A percentile compares a stretch with the other conserved stretches of the same genome.
These are phyloP conservation scores for Neonectria punicea DNA, from an alignment of 2,329 filamentous ascomycete species.

Conservation along the genomic window DNA sequence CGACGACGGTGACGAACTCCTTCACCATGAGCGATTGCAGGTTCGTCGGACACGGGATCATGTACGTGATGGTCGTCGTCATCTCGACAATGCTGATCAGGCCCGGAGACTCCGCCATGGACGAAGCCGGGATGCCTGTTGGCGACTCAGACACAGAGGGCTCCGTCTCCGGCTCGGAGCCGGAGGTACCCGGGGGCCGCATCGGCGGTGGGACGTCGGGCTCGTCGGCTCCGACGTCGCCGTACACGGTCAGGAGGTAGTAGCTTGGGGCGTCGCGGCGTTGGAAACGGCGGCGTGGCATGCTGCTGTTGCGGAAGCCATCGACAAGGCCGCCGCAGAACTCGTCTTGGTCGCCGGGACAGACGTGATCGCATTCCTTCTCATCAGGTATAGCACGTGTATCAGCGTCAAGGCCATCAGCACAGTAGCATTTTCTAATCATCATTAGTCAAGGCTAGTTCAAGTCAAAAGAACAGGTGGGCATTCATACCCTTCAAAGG, in stretches of 20 bases:
- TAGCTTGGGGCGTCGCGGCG: conserved; percentile 45
- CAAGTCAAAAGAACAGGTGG: neutral
- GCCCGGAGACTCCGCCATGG: neutral
- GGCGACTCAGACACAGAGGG: neutral
- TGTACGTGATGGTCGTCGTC: conserved; percentile 39
- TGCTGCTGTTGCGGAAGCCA: conserved; percentile 11
- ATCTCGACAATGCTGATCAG: conserved; percentile 3
- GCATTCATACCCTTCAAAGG: conserved; percentile 44
- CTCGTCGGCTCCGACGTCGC: conserved; percentile 44
- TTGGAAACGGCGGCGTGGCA: conserved; percentile 23
- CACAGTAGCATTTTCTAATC: conserved; percentile 57
- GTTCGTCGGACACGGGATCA: conserved; percentile 46
- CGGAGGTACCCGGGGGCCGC: conserved; percentile 28
- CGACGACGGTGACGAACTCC: conserved; percentile 48
- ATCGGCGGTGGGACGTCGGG: conserved; percentile 49
- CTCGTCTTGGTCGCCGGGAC: conserved; percentile 53
- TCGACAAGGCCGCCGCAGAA: conserved; percentile 55
- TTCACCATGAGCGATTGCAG: conserved; percentile 45
- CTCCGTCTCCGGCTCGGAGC: neutral
- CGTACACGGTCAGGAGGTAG: conserved; percentile 58
- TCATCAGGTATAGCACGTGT: conserved; percentile 48
- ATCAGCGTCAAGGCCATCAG: conserved; percentile 51
- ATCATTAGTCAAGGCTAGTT: conserved; percentile 9
- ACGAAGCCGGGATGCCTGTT: neutral
- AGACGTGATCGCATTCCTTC: conserved; percentile 49